These are phyloP conservation scores for Schizosaccharomyces octosporus DNA, from an alignment of 805 yeast genomes.

Conservation along the genomic window DNA sequence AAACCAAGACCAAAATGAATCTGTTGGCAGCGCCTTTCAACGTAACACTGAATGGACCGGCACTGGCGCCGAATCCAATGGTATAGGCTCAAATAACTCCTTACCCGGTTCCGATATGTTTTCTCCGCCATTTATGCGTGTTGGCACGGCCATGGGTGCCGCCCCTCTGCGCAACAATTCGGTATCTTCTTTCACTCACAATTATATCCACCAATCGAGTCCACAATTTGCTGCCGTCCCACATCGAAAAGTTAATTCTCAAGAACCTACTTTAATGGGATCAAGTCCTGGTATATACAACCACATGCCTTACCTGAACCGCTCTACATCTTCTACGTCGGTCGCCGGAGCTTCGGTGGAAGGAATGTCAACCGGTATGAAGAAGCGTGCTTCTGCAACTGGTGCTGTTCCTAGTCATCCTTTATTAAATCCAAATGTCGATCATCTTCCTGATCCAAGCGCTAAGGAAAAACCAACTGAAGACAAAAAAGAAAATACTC, in stretches of 20 bases:
- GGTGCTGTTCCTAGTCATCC: neutral
- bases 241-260: neutral
- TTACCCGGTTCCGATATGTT: neutral
- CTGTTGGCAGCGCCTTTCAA: neutral
- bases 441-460: neutral
- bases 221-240: neutral
- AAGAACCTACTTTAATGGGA: neutral
- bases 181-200: neutral
- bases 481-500: neutral
- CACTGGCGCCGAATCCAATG: neutral
- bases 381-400: neutral
- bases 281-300: neutral
- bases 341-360: neutral
- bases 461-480: neutral
- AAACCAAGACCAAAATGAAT: neutral
- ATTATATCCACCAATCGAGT: neutral
- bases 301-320: neutral
- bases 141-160: constrained; percentile 1
- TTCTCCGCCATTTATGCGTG: neutral
- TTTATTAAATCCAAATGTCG: neutral
- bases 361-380: neutral
- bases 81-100: neutral
- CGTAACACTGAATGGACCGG: neutral
- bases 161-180: neutral
- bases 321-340: neutral